These are phyloP conservation scores for Solanum arcanum DNA, from an alignment of 257 asterid genomes.

Conservation along the genomic window DNA sequence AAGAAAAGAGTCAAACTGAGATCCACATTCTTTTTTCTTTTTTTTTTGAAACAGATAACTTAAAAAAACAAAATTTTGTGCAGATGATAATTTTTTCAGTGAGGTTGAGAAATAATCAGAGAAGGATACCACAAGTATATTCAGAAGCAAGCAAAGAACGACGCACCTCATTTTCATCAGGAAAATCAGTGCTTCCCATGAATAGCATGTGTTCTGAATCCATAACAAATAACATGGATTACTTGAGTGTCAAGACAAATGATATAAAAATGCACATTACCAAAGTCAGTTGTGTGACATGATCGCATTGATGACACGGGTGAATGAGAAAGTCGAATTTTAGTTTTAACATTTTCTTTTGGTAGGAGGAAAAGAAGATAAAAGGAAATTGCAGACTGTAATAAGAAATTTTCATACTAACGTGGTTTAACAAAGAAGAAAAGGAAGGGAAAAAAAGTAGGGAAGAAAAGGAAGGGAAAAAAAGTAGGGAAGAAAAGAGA, in stretches of 20 bases:
- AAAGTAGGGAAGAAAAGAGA: background rate
- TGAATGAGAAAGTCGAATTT: background rate
- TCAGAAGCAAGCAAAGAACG: background rate
- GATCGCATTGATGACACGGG: background rate
- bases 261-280: background rate
- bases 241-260: background rate
- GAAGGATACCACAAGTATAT: background rate
- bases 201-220: conserved; percentile 97
- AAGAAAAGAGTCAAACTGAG: conserved; percentile 31
- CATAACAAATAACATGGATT: conserved; percentile 6
- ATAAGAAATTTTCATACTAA: background rate
- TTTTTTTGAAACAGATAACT: background rate
- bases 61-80: background rate
- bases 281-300: background rate
- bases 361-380: background rate
- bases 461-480: background rate
- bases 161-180: conserved; percentile 96
- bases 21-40: background rate
- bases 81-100: background rate
- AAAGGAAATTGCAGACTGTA: background rate
- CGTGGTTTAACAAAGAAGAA: background rate
- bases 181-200: conserved; percentile 93
- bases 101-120: background rate
- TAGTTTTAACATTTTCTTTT: background rate
- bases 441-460: background rate